phyloP scores from a whole-genome alignment of 2,329 filamentous ascomycete genomes.

The Teratosphaeria viscida region DNA sequence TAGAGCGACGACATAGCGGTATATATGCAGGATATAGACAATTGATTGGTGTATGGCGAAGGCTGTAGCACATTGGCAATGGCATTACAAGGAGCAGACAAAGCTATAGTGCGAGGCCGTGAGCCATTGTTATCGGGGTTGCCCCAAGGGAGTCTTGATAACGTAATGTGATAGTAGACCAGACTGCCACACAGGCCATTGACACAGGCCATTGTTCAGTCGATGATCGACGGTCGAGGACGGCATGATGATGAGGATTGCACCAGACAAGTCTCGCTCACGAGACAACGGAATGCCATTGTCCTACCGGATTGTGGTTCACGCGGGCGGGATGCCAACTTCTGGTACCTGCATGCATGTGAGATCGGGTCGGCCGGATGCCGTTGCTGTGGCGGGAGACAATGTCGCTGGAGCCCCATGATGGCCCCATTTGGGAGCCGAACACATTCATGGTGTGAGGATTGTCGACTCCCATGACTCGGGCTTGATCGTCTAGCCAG shows the following conservation, averaged over 20 bases:
- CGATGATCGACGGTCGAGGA: too few species aligned
- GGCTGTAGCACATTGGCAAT: neutral
- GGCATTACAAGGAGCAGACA: neutral
- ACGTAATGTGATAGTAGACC: neutral
- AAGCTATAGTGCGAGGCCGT: neutral
- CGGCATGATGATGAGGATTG: neutral
- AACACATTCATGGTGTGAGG: too few species aligned
- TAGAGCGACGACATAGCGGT: neutral
- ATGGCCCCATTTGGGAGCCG: too few species aligned
- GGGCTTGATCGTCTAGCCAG: neutral
- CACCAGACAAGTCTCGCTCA: neutral
- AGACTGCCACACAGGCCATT: too few species aligned
- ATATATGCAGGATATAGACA: neutral
- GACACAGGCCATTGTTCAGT: too few species aligned
- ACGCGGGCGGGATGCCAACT: neutral
- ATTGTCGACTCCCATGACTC: neutral
- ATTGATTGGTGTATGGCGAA: neutral
- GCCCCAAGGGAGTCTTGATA: neutral
- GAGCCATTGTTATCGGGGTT: neutral
- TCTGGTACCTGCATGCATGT: too few species aligned
- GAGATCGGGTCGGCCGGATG: too few species aligned
- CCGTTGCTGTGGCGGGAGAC: neutral
- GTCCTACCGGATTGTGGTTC: neutral
- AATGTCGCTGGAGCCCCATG: neutral
- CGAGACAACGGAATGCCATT: neutral